These are phyloP conservation scores for Lachancea meyersii DNA, from an alignment of 805 yeast genomes.

Conservation along the genomic window DNA sequence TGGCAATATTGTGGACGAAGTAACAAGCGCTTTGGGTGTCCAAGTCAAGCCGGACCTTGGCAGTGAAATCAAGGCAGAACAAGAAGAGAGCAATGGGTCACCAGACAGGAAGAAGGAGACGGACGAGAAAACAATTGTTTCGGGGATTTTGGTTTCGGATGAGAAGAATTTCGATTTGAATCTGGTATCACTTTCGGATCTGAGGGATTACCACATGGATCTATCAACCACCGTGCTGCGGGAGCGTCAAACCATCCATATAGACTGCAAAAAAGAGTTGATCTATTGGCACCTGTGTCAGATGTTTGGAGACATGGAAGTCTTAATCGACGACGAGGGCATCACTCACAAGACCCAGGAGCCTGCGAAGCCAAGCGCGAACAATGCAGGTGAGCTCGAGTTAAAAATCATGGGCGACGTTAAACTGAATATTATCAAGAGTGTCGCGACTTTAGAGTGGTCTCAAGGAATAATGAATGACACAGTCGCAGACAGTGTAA, in stretches of 20 bases:
- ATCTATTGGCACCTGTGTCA: conserved; percentile 87
- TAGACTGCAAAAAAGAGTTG: conserved; percentile 74
- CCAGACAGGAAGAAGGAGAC: conserved; percentile 36
- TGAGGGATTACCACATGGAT: conserved; percentile 76
- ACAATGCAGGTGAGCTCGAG: conserved; percentile 33
- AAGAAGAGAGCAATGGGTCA: neutral
- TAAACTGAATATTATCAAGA: conserved; percentile 42
- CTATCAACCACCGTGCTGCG: conserved; percentile 77
- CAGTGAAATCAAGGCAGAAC: conserved; percentile 1
- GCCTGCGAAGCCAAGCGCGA: neutral
- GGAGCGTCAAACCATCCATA: conserved; percentile 71
- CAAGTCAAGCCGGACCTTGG: neutral
- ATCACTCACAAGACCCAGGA: conserved; percentile 15
- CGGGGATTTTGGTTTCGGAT: conserved; percentile 79
- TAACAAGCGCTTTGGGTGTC: conserved; percentile 13
- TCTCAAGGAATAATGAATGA: conserved; percentile 83
- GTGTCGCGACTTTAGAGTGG: conserved; percentile 76
- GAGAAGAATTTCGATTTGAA: conserved; percentile 79
- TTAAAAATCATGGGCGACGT: conserved; percentile 61
- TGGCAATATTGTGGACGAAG: conserved; percentile 49
- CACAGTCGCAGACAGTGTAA: conserved; percentile 87
- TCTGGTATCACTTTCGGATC: conserved; percentile 75
- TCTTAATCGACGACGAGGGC: conserved; percentile 50
- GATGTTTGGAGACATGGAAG: conserved; percentile 85
- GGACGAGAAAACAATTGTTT: conserved; percentile 38